Evolutionary conservation across 768 basidiomycete genomes (phyloP).

Genomic region (Tulasnella sp.): DNA sequence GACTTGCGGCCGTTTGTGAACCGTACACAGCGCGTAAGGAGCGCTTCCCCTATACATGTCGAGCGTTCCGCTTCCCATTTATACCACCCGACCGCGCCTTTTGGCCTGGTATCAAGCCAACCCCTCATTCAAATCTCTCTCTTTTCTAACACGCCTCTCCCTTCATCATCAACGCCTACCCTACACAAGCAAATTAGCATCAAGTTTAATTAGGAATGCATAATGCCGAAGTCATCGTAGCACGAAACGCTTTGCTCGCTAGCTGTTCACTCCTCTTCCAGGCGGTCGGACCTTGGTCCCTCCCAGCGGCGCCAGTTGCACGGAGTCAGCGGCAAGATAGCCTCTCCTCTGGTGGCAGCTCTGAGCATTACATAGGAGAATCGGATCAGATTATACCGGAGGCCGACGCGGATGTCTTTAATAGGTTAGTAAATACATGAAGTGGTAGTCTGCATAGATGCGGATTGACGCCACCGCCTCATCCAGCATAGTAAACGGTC

Average conservation of each 20-base stretch:
- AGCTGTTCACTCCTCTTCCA: neutral
- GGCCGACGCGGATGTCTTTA: neutral
- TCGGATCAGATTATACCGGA: neutral
- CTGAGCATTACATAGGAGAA: neutral
- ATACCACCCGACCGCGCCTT: neutral
- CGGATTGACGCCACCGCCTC: neutral
- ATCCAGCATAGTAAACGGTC: neutral
- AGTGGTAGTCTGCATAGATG: neutral
- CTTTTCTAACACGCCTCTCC: neutral
- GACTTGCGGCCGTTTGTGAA: neutral
- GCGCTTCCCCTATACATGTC: neutral
- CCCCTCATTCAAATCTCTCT: neutral
- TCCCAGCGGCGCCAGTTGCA: neutral
- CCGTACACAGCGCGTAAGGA: neutral
- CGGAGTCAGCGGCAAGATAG: neutral
- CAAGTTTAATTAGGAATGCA: neutral
- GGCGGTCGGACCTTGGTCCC: neutral
- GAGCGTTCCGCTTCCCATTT: neutral
- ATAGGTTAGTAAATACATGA: neutral
- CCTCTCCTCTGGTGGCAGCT: neutral
- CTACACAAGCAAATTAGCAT: neutral
- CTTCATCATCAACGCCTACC: neutral
- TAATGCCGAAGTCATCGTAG: neutral
- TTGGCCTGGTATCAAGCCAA: neutral
- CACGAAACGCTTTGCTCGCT: neutral